These are phyloP conservation scores for Sphaerobolus stellatus DNA, from an alignment of 1,284 basidiomycete genomes.

Conservation along the genomic window DNA sequence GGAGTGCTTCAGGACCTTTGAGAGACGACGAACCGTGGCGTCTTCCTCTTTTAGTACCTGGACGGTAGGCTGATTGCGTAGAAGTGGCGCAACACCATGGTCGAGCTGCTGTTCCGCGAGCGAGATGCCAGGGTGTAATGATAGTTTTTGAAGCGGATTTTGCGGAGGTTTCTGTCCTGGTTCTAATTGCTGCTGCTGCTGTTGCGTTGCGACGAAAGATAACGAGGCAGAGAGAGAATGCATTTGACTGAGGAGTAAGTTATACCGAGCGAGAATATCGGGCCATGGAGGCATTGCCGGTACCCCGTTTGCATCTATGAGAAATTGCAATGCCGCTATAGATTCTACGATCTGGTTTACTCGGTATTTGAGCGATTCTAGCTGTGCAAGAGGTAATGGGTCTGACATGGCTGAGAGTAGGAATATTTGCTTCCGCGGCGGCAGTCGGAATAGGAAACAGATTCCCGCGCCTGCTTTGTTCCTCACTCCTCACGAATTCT, in stretches of 20 bases:
- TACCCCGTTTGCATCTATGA: conserved; percentile 56
- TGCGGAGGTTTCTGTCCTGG: conserved; percentile 7
- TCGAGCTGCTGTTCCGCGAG: conserved; percentile 68
- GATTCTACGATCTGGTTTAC: conserved; percentile 74
- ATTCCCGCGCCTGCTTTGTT: no score
- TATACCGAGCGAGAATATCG: conserved; percentile 80
- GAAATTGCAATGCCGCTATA: conserved; percentile 60
- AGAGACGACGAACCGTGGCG: conserved; percentile 63
- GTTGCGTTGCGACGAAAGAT: conserved; percentile 16
- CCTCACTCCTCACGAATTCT: not conserved
- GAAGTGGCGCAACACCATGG: conserved; percentile 64
- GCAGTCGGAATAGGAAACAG: no score
- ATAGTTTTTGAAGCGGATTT: conserved; percentile 57
- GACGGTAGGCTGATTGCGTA: conserved; percentile 73
- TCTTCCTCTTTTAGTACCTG: conserved; percentile 69
- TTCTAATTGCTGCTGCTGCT: conserved; percentile 18
- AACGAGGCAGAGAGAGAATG: conserved; percentile 67
- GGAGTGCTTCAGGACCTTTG: conserved; percentile 61
- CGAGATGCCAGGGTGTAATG: conserved; percentile 56
- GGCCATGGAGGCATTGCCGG: conserved; percentile 70
- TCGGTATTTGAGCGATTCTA: conserved; percentile 74
- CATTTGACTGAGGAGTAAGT: conserved; percentile 73
- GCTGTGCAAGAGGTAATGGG: conserved; percentile 44
- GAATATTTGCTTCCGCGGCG: not conserved
- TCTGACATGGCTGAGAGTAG: not conserved